Percentiles rank a stretch among this genome's conserved stretches.
Conservation (phyloP, 371 early-diverging fungal species). For the Nematocida sp. region DNA sequence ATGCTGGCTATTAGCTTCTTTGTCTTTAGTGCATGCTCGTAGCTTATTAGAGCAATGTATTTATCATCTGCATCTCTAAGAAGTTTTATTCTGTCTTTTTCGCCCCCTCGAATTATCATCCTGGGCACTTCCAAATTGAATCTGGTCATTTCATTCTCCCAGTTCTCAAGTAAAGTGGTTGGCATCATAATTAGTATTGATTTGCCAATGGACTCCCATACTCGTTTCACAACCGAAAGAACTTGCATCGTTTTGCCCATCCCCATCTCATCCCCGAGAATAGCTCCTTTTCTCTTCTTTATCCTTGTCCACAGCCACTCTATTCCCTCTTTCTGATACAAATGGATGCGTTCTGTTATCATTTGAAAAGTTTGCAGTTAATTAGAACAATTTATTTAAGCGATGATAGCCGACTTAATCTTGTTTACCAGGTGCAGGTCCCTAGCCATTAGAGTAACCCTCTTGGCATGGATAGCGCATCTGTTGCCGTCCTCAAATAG, state of each 20-base stretch:
- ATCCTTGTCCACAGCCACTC: constrained; percentile 70
- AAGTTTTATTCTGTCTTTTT: neutral
- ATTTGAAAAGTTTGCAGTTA: neutral
- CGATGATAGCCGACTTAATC: constrained; percentile 67
- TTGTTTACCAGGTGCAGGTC: constrained; percentile 81
- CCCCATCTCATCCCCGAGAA: constrained; percentile 95
- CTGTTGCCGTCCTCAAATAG: constrained; percentile 71
- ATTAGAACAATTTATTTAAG: constrained; percentile 37
- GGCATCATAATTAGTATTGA: constrained; percentile 79
- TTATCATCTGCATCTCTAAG: constrained; percentile 13
- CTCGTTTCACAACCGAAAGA: constrained; percentile 70
- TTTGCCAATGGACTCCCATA: constrained; percentile 41
- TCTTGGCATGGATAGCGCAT: constrained; percentile 85
- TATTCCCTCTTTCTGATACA: constrained; percentile 79
- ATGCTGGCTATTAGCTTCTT: constrained; percentile 55
- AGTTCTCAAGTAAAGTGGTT: constrained; percentile 83
- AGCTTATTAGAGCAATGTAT: constrained; percentile 3
- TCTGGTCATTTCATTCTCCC: constrained; percentile 83
- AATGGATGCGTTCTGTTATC: neutral
- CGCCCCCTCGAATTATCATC: neutral
- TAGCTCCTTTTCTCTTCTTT: constrained; percentile 72
- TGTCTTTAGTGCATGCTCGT: constrained; percentile 9
- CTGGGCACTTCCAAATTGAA: constrained; percentile 66
- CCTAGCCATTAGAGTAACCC: constrained; percentile 79
- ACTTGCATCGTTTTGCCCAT: constrained; percentile 90